Percentiles rank a stretch among this genome's conserved stretches.
These are phyloP conservation scores for Penicillium ucsense DNA, from an alignment of 495 filamentous ascomycete species.

Conservation along the genomic window DNA sequence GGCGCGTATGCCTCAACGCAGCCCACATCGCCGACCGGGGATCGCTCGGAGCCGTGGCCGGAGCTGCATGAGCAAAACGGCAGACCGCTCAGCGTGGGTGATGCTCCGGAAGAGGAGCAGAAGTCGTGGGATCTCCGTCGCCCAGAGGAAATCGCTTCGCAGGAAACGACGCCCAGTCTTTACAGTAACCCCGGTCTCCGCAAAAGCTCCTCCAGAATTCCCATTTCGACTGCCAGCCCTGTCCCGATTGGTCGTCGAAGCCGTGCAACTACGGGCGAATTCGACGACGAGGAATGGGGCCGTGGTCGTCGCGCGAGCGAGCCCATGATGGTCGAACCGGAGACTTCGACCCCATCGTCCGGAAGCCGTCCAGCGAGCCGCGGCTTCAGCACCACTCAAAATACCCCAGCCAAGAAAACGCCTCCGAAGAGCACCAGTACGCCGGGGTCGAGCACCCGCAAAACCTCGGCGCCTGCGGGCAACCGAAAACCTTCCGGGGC, in stretches of 20 bases:
- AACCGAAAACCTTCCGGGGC: slow-evolving; percentile 27
- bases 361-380: slow-evolving; percentile 35
- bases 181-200: slow-evolving; percentile 35
- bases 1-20: slow-evolving; percentile 18
- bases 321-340: slow-evolving; percentile 49
- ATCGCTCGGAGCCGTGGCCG: slow-evolving; percentile 32
- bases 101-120: slow-evolving; percentile 22
- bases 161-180: slow-evolving; percentile 35
- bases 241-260: slow-evolving; percentile 63
- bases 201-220: slow-evolving; percentile 65
- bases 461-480: slow-evolving; percentile 30
- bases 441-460: slow-evolving; percentile 28
- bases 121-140: slow-evolving; percentile 62
- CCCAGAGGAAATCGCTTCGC: slow-evolving; percentile 71
- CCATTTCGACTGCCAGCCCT: slow-evolving; percentile 67
- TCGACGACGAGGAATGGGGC: slow-evolving; percentile 52
- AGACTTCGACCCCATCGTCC: slow-evolving; percentile 39
- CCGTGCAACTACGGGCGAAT: slow-evolving; percentile 33
- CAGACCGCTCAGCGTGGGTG: slow-evolving; percentile 29
- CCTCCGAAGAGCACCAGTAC: slow-evolving; percentile 35
- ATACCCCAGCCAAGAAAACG: slow-evolving; percentile 27
- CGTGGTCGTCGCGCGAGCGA: slow-evolving; percentile 61
- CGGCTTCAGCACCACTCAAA: slow-evolving; percentile 20
- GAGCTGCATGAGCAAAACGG: slow-evolving; percentile 29
- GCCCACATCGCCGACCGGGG: slow-evolving; percentile 22